A percentile compares a stretch with the other conserved stretches of the same genome.
phyloP scores from a whole-genome alignment of 345 rosid genomes.

The Acer campestre region DNA sequence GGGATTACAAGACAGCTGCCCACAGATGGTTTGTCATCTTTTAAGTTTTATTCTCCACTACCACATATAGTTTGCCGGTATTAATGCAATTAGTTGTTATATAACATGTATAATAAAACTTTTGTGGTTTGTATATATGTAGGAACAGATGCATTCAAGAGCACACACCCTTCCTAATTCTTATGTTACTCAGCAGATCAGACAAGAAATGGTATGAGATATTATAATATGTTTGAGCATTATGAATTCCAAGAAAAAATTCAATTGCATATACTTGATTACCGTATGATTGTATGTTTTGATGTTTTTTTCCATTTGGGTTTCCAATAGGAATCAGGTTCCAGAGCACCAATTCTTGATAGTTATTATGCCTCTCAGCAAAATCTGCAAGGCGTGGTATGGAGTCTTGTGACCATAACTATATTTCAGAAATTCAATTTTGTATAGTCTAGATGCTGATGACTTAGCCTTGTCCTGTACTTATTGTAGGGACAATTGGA shows the following conservation, averaged over 20 bases:
- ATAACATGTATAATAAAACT: not conserved
- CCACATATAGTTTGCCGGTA: constrained; percentile 5
- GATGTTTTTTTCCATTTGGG: constrained; percentile 4
- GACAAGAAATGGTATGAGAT: constrained; percentile 39
- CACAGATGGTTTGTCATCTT: constrained; percentile 39
- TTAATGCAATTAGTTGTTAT: not conserved
- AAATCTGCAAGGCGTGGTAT: constrained; percentile 48
- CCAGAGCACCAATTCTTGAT: constrained; percentile 48
- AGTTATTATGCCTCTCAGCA: constrained; percentile 45
- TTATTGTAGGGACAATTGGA: constrained; percentile 32
- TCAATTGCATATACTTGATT: constrained; percentile 1
- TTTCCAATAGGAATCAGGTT: constrained; percentile 43
- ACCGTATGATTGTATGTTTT: constrained; percentile 2
- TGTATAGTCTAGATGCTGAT: constrained; percentile 6
- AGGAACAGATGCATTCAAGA: constrained; percentile 54
- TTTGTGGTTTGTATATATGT: constrained; percentile 14
- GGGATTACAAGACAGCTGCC: constrained; percentile 43
- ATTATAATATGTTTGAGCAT: not conserved
- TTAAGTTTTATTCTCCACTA: constrained; percentile 4
- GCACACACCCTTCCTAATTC: constrained; percentile 37
- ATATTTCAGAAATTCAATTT: not conserved
- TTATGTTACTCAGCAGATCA: constrained; percentile 49
- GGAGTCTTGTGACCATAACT: constrained; percentile 12
- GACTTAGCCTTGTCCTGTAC: not conserved
- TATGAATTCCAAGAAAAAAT: not conserved